Base-by-base conservation (phyloP, 2,329 filamentous ascomycete species). In the Cordyceps fumosorosea region DNA sequence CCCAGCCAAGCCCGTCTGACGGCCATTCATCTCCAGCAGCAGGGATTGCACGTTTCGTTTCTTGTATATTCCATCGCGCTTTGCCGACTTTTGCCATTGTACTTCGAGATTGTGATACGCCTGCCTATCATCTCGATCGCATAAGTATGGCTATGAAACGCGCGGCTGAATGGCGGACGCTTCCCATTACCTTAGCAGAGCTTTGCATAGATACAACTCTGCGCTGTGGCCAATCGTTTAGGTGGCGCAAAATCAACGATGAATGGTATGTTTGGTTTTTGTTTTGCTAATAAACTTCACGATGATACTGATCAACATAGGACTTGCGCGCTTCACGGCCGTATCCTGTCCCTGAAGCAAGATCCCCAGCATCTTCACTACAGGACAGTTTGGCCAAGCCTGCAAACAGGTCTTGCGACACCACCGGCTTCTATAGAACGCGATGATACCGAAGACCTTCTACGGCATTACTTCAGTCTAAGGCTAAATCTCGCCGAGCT, bases 161-260 rank as follows among this genome's bases (percentile, higher is more conserved):
- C 34, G 79, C 85, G n/a, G 81, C 87, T 18, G 89, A 91, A 72
- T 99, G 95, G 95, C 86, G 86, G 66, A 96, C 90, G 77, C 78
- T 99, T 67, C 92, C 95, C 26, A 79, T 97, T 47, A 89, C 82
- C 64, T 77, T 96, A 40, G 84, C 87, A 4, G 95, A 99, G 72
- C 84, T 99, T 4, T 97, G 91, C 73, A 92, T 99, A 67, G 91
- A 96, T 69, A 99, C 93, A 0, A 96, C 92, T 0, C 79, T 99
- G 40, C 88, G 93, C 65, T 99, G 95, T 73, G 95, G 95, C 3
- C 95, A 99, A 74, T 96, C 93, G 0, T 99, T 99, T 69, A 88
- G 93, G 78, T 99, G 95, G 95, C 89, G 88, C 65, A 92, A 93
- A 72, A 85, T 91, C 55, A 83, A 86, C 50, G 86, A 93, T 72